Percentiles rank a stretch among this genome's conserved stretches.
These are phyloP conservation scores for Cladosporium sp. DNA, from an alignment of 2,329 filamentous ascomycete genomes.

Conservation along the genomic window DNA sequence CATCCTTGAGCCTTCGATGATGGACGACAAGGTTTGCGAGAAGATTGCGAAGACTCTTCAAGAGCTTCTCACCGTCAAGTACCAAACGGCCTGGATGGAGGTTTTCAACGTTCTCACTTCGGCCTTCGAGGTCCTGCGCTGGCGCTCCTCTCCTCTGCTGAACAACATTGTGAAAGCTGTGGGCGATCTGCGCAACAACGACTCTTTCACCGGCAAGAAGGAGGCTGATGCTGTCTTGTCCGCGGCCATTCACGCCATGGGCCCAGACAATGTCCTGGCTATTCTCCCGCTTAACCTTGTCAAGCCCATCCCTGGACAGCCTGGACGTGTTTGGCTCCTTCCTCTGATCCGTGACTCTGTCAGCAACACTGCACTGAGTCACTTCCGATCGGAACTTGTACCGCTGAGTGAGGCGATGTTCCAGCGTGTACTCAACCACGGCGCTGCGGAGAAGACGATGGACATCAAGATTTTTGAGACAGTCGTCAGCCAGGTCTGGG, in stretches of 20 bases:
- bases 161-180: slow-evolving; percentile 68
- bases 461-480: slow-evolving; percentile 98
- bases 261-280: slow-evolving; percentile 73
- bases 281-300: slow-evolving; percentile 81
- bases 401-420: slow-evolving; percentile 87
- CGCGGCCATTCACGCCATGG: slow-evolving; percentile 82
- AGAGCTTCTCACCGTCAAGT: slow-evolving; percentile 77
- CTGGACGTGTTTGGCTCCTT: slow-evolving; percentile 89
- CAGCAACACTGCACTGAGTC: slow-evolving; percentile 76
- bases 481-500: slow-evolving; percentile 92
- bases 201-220: slow-evolving; percentile 88
- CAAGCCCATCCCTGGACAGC: slow-evolving; percentile 67
- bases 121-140: slow-evolving; percentile 80
- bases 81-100: slow-evolving; percentile 89
- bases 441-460: slow-evolving; percentile 78
- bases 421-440: slow-evolving; percentile 78
- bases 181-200: slow-evolving; percentile 79
- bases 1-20: slow-evolving; percentile 81
- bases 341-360: slow-evolving; percentile 85
- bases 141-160: slow-evolving; percentile 76
- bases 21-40: slow-evolving; percentile 82
- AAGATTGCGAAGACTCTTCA: slow-evolving; percentile 69
- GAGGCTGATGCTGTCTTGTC: slow-evolving; percentile 88
- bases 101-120: slow-evolving; percentile 83
- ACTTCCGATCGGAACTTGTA: slow-evolving; percentile 81